Evolutionary conservation across 371 early-diverging fungal species (phyloP).

Genomic region (Umbelopsis sp.): DNA sequence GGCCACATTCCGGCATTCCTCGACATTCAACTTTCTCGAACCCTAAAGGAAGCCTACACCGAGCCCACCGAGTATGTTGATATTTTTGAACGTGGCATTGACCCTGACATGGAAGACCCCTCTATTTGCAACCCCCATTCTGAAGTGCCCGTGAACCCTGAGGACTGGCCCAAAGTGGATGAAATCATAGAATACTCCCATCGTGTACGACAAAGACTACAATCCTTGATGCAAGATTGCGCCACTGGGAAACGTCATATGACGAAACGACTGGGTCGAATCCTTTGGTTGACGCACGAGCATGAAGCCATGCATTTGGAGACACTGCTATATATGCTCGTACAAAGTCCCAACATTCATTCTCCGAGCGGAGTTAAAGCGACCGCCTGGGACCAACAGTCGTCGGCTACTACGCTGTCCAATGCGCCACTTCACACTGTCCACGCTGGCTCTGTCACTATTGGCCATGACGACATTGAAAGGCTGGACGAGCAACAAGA

Average conservation of each 20-base stretch:
- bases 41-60: constrained; percentile 54
- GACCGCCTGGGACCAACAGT: neutral
- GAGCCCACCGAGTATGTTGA: constrained; percentile 67
- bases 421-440: neutral
- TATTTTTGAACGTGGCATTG: constrained; percentile 94
- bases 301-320: constrained; percentile 94
- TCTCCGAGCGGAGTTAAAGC: neutral
- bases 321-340: constrained; percentile 84
- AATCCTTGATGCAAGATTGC: constrained; percentile 48
- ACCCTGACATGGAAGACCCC: constrained; percentile 87
- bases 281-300: constrained; percentile 86
- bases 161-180: constrained; percentile 73
- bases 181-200: constrained; percentile 71
- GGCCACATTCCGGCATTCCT: constrained; percentile 90
- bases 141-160: constrained; percentile 60
- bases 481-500: constrained; percentile 30
- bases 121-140: constrained; percentile 82
- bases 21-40: constrained; percentile 79
- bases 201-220: constrained; percentile 61
- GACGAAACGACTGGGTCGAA: constrained; percentile 56
- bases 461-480: constrained; percentile 71
- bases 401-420: neutral
- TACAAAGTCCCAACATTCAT: constrained; percentile 58
- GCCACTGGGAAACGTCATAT: neutral
- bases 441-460: constrained; percentile 32